Evolutionary conservation across 805 yeast genomes (phyloP), one percentile per base, ranked within the genome.

Genomic region (Metschnikowia henanensis): DNA sequence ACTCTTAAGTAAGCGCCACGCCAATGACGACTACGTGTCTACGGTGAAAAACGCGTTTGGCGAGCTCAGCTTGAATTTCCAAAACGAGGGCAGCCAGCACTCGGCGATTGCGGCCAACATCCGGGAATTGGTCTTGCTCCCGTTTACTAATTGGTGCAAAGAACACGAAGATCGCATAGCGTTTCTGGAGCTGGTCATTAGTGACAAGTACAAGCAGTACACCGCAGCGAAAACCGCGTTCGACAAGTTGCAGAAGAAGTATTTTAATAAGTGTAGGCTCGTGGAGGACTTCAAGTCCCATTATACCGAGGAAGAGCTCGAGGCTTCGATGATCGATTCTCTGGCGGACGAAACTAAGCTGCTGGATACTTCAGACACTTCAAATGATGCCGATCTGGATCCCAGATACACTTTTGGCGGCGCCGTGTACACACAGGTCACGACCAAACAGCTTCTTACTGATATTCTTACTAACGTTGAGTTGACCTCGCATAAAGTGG

Each of bases 241-340:
- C 40, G 85, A 79, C 35, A 72, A 74, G 51, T 70, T 77, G 49
- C 88, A 81, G 60, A 81, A 78, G 61, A 76, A 75, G 44, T 88
- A 88, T 61, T 87, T 84, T 72, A 85, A 82, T 63, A 84, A 83
- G 58, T 87, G 94, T 61, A 70, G 95, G 39, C 66, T 80, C 47
- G 70, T 85, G 41, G 95, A 87, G 60, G 87, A 84, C 43, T 74
- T 79, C 56, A 78, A 73, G 51, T 63, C 74, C 1, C 72, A 72
- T 34, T 69, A 69, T 43, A 58, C 70, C 10, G 79, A 72, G 18
- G 80, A 75, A 8, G 76, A 73, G 40, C 52, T 70, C 28, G 48
- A 48, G 20, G 65, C 71, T 30, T 30, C 49, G 23, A 30, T 40
- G 3, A 30, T 36, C 4, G 49, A 50, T 16, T 23, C 23, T 2